Conservation (phyloP, 495 filamentous ascomycete species). For the Neurospora sp. region DNA sequence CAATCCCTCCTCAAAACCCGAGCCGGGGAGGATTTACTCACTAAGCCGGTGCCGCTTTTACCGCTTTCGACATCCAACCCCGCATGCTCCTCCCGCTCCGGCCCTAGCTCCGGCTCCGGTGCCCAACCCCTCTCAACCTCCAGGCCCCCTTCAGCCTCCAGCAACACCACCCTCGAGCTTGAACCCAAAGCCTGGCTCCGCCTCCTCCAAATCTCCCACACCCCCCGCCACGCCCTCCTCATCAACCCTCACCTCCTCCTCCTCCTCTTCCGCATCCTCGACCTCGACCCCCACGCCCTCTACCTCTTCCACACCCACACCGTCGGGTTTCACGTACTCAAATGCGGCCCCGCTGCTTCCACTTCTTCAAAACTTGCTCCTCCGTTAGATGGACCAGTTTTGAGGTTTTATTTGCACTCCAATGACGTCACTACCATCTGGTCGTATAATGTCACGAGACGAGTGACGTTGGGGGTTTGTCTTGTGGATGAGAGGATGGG, state of each 20-base stretch:
- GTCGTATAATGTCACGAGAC: background rate
- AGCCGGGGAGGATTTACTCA: background rate
- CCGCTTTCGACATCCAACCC: background rate
- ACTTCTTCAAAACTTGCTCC: background rate
- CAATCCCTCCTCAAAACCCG: background rate
- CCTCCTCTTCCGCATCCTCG: background rate
- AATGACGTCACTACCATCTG: background rate
- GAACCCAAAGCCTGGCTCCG: background rate
- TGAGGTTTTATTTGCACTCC: background rate
- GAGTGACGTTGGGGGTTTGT: background rate
- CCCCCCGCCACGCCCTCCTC: background rate
- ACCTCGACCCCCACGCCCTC: background rate
- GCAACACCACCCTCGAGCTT: background rate
- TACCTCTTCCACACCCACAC: background rate
- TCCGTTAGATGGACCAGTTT: background rate
- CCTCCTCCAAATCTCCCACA: background rate
- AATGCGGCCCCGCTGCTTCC: background rate
- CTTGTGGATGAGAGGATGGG: background rate
- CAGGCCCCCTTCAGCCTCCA: background rate
- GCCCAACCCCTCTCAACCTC: fast-evolving
- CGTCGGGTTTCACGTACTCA: background rate
- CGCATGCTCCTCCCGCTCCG: background rate
- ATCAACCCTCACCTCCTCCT: background rate
- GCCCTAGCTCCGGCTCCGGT: too few relatives aligned
- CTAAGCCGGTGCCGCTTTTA: background rate